These are phyloP conservation scores for Camellia sinensis DNA, from an alignment of 148 eudicot species.

Conservation along the genomic window DNA sequence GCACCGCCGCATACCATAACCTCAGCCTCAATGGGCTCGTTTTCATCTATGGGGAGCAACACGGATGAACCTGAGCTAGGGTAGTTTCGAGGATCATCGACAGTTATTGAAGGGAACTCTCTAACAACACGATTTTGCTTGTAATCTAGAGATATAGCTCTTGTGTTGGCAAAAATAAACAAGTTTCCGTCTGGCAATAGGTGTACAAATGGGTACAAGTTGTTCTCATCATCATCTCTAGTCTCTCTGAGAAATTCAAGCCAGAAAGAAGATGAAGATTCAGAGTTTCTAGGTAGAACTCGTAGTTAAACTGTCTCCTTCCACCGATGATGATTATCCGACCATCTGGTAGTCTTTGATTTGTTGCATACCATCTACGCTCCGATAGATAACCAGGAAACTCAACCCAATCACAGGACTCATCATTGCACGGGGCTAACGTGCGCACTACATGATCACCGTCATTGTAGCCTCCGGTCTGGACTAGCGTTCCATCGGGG, in stretches of 20 bases:
- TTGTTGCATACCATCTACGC: too few relatives aligned
- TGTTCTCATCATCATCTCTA: conserved; percentile 55
- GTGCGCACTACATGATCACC: too few relatives aligned
- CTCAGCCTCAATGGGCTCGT: conserved; percentile 34
- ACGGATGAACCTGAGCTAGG: conserved; percentile 85
- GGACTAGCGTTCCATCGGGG: too few relatives aligned
- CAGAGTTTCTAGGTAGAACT: too few relatives aligned
- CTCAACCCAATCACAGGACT: too few relatives aligned
- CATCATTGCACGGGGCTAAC: too few relatives aligned
- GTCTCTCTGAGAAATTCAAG: conserved; percentile 47
- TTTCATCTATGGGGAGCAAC: conserved; percentile 65
- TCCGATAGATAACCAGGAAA: too few relatives aligned
- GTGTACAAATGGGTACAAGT: conserved; percentile 78
- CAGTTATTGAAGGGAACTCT: conserved; percentile 52
- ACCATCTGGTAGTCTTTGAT: too few relatives aligned
- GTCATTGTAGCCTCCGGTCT: too few relatives aligned
- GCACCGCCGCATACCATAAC: conserved; percentile 82
- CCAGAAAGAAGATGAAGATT: too few relatives aligned
- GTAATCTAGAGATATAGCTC: conserved; percentile 59
- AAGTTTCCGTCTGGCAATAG: conserved; percentile 71
- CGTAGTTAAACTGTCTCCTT: too few relatives aligned
- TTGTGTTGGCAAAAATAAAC: conserved; percentile 71
- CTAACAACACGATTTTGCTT: conserved; percentile 35
- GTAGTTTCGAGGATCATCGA: conserved; percentile 60
- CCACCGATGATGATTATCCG: too few relatives aligned